Percentiles rank a stretch among this genome's conserved stretches.
Conservation (phyloP, 352 stramenopile genomes). For the Phytophthora lateralis region DNA sequence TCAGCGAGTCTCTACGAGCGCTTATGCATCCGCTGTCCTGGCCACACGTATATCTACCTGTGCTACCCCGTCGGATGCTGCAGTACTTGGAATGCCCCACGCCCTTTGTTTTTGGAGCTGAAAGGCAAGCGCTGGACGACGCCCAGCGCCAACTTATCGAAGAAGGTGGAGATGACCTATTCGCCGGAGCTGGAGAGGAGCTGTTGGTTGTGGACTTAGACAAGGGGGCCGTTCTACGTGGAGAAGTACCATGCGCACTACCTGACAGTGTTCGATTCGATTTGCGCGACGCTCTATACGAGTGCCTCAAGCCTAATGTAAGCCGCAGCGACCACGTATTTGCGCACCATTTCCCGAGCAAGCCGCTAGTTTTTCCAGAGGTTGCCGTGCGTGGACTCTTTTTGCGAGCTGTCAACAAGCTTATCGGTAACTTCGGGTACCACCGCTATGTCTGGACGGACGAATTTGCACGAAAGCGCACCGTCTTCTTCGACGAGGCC, state of each 20-base stretch:
- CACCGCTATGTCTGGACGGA: conserved; percentile 87
- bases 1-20: conserved; percentile 72
- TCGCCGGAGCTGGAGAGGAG: conserved; percentile 59
- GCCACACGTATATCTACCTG: conserved; percentile 87
- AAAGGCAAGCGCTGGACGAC: conserved; percentile 67
- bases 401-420: conserved; percentile 58
- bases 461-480: conserved; percentile 79
- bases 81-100: conserved; percentile 88
- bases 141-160: conserved; percentile 49
- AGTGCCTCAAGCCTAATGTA: conserved; percentile 74
- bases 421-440: conserved; percentile 87
- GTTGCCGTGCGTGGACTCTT: conserved; percentile 74
- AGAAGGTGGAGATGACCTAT: conserved; percentile 49
- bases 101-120: conserved; percentile 85
- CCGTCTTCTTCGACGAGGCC: conserved; percentile 86
- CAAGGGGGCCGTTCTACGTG: conserved; percentile 58
- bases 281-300: conserved; percentile 60
- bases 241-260: conserved; percentile 57
- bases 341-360: conserved; percentile 66
- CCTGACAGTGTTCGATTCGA: conserved; percentile 51
- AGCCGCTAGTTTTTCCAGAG: conserved; percentile 76
- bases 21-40: conserved; percentile 89
- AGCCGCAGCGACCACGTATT: conserved; percentile 78
- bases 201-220: conserved; percentile 79
- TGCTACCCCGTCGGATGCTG: conserved; percentile 79